Percentiles rank a stretch among this genome's conserved stretches.
Conservation (phyloP, 1,284 basidiomycete genomes). For the Naganishia sp. region DNA sequence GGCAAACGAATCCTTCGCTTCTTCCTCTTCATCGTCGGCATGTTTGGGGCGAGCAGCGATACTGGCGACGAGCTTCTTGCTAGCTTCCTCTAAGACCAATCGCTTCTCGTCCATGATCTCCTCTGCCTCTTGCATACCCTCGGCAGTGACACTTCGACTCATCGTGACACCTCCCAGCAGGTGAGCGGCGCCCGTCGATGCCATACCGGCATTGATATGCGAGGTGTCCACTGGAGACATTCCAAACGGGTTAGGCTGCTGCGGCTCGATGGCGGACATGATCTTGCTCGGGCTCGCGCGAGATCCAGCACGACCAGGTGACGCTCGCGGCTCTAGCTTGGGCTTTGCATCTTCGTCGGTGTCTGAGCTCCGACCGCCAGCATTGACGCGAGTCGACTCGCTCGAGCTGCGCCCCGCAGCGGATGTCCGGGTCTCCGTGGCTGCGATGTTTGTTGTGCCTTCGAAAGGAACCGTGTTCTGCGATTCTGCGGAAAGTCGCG, state of each 20-base stretch:
- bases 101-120: slow-evolving; percentile 25
- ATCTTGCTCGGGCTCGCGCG: slow-evolving; percentile 1
- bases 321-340: background rate
- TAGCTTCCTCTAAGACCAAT: slow-evolving; percentile 15
- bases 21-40: slow-evolving; percentile 10
- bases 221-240: slow-evolving; percentile 7
- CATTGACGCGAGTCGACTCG: background rate
- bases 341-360: background rate
- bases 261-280: slow-evolving; percentile 26
- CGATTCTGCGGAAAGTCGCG: background rate
- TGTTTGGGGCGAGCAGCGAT: background rate
- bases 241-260: slow-evolving; percentile 2
- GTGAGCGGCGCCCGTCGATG: background rate
- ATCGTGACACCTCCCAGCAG: slow-evolving; percentile 21
- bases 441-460: no score
- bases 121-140: slow-evolving; percentile 19
- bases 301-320: slow-evolving; percentile 9
- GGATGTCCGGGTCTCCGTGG: no score
- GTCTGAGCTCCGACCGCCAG: background rate
- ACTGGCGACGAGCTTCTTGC: slow-evolving; percentile 11
- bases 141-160: slow-evolving; percentile 23
- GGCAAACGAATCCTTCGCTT: slow-evolving; percentile 16
- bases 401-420: background rate
- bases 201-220: slow-evolving; percentile 1
- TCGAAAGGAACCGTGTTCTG: background rate